These are phyloP conservation scores for Trichomonas vaginalis DNA, from an alignment of 208 protist species.

Conservation along the genomic window DNA sequence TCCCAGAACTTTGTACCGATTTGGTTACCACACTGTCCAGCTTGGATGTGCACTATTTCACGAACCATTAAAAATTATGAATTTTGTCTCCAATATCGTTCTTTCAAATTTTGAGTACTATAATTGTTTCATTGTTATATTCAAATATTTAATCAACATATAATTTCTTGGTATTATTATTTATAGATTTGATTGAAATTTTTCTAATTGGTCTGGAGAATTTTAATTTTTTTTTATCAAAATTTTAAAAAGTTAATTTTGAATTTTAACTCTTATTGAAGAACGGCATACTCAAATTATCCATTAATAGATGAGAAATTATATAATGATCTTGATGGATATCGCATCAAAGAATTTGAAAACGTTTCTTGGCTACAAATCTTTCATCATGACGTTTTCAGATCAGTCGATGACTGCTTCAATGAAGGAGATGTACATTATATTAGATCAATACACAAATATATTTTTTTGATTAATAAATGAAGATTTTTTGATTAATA, in stretches of 20 bases:
- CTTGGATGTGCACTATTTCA: slow-evolving; percentile 43
- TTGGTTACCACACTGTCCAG: too few species aligned
- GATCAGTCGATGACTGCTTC: too few species aligned
- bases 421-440: too few species aligned
- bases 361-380: too few species aligned
- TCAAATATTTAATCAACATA: neutral
- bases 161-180: neutral
- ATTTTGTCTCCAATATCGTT: neutral
- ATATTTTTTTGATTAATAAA: too few species aligned
- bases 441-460: too few species aligned
- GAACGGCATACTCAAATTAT: neutral
- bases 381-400: too few species aligned
- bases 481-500: too few species aligned
- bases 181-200: neutral
- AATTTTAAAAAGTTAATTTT: neutral
- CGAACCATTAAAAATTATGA: neutral
- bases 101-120: neutral
- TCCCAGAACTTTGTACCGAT: too few species aligned
- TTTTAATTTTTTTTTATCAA: neutral
- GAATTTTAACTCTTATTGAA: neutral
- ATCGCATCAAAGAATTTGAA: too few species aligned
- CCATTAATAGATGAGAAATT: neutral
- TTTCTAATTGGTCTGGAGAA: too few species aligned
- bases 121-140: neutral
- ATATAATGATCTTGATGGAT: too few species aligned